Percentiles rank a stretch among this genome's conserved stretches.
These are phyloP conservation scores for Alternaria ethzedia DNA, from an alignment of 2,329 filamentous ascomycete species.

Conservation along the genomic window DNA sequence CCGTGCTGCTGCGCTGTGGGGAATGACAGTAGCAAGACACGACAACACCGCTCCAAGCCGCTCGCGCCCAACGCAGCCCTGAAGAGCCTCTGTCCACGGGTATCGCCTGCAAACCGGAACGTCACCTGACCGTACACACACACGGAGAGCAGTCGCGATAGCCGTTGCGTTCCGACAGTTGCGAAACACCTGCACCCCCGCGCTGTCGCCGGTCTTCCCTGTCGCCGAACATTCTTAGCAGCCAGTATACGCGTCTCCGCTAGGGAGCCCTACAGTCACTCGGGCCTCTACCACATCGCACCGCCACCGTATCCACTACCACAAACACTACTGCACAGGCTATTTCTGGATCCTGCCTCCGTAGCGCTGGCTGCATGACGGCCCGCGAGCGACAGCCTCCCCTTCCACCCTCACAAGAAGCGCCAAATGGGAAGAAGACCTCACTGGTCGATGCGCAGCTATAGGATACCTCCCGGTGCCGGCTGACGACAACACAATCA, in stretches of 20 bases:
- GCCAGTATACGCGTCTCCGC: constrained; percentile 29
- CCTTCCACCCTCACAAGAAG: constrained; percentile 21
- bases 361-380: constrained; percentile 26
- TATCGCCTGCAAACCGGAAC: neutral
- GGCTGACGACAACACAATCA: constrained; percentile 40
- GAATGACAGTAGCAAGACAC: constrained; percentile 12
- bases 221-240: constrained; percentile 39
- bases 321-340: constrained; percentile 11
- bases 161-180: constrained; percentile 4
- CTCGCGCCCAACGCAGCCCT: neutral
- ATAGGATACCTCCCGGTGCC: constrained; percentile 38
- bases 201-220: constrained; percentile 26
- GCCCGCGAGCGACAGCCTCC: constrained; percentile 13
- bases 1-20: constrained; percentile 1
- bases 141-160: neutral
- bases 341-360: neutral
- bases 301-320: neutral
- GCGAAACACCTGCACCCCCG: constrained; percentile 36
- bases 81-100: neutral
- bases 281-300: neutral
- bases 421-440: constrained; percentile 41
- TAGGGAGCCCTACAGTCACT: constrained; percentile 14
- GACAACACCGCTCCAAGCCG: constrained; percentile 12
- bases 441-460: constrained; percentile 42
- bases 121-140: neutral